A percentile compares a stretch with the other conserved stretches of the same genome.
Evolutionary conservation across 495 filamentous ascomycete genomes (phyloP).

Genomic region (Podospora conica): DNA sequence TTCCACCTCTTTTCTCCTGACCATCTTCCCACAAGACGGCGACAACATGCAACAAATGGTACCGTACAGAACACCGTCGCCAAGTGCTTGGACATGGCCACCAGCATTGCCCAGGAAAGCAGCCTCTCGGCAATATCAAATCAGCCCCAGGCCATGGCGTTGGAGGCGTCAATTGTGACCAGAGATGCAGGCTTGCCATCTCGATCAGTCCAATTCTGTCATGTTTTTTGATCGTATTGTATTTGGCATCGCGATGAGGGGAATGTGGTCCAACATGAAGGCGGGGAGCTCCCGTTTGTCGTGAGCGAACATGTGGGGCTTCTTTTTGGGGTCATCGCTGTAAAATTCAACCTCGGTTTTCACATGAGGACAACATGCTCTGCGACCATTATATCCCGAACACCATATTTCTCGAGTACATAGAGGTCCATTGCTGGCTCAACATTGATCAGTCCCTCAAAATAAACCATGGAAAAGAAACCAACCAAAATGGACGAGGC

Average conservation of each 20-base stretch:
- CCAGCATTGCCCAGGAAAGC: background rate
- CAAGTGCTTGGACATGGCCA: no score
- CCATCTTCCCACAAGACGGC: no score
- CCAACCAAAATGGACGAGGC: conserved; percentile 23
- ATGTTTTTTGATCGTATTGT: background rate
- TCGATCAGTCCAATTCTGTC: background rate
- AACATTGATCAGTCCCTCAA: background rate
- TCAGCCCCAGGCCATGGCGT: background rate
- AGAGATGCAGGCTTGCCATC: background rate
- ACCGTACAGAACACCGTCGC: no score
- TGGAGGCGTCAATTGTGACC: background rate
- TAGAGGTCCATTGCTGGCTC: background rate
- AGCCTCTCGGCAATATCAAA: background rate
- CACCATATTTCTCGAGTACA: background rate
- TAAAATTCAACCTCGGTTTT: background rate
- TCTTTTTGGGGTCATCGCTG: background rate
- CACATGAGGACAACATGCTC: background rate
- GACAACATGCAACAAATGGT: no score
- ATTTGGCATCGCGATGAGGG: background rate
- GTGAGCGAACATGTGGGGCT: background rate
- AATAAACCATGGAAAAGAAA: background rate
- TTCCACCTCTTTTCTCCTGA: background rate
- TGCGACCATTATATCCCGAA: no score
- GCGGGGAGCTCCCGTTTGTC: background rate
- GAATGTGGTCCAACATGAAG: background rate